phyloP scores from a whole-genome alignment of 2,329 filamentous ascomycete species.

The Hypoxylon sp. region DNA sequence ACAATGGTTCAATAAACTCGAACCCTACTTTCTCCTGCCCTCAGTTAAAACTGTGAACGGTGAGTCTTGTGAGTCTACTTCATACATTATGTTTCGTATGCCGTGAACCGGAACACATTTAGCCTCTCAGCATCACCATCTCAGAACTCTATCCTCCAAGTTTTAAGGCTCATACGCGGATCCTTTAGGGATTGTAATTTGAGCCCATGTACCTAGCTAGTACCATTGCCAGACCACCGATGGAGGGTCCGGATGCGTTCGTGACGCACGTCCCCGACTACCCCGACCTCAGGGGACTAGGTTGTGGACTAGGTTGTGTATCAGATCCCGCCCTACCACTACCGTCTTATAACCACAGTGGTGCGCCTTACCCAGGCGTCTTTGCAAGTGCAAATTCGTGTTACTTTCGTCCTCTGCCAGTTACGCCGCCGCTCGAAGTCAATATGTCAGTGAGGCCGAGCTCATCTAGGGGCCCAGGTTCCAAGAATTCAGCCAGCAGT shows the following conservation, averaged over 20 bases:
- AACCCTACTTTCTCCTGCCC: constrained; percentile 11
- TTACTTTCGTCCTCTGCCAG: constrained; percentile 48
- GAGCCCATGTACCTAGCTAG: constrained; percentile 36
- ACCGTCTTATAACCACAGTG: constrained; percentile 49
- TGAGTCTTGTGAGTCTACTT: constrained; percentile 34
- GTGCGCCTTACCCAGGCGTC: constrained; percentile 40
- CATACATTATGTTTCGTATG: constrained; percentile 34
- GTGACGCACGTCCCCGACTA: constrained; percentile 52
- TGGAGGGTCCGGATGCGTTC: constrained; percentile 48
- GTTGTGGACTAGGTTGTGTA: constrained; percentile 46
- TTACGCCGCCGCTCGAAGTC: constrained; percentile 44
- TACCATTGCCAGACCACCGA: constrained; percentile 46
- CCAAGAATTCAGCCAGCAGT: constrained; percentile 50
- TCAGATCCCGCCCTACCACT: constrained; percentile 52
- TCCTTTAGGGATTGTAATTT: constrained; percentile 40
- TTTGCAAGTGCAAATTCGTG: constrained; percentile 46
- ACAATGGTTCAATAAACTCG: constrained; percentile 21
- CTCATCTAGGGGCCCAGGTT: constrained; percentile 58
- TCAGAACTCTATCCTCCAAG: constrained; percentile 25
- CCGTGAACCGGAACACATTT: constrained; percentile 29
- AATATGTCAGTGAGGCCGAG: constrained; percentile 59
- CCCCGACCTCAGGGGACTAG: constrained; percentile 49
- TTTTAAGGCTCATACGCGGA: constrained; percentile 20
- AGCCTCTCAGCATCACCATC: constrained; percentile 32
- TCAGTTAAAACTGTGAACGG: constrained; percentile 28